phyloP scores from a whole-genome alignment of 192 early-diverging fungal genomes.

The Coemansia furcata region DNA sequence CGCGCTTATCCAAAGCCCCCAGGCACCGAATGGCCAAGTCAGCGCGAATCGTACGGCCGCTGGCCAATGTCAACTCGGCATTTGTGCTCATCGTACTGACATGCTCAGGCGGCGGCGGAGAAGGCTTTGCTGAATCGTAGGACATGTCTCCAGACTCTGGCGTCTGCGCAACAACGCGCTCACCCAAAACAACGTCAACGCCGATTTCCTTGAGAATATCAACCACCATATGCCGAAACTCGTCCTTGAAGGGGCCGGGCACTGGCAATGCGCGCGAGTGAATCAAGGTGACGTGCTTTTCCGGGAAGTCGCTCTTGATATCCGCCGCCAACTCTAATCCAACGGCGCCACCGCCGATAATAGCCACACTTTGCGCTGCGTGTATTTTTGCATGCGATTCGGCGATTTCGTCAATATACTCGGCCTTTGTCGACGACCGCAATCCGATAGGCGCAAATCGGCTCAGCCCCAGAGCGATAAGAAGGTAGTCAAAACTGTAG shows the following conservation, averaged over 20 bases:
- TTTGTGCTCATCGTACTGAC: background rate
- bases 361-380: slow-evolving; percentile 51
- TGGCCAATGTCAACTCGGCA: slow-evolving; percentile 15
- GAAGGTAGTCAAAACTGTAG: slow-evolving; percentile 51
- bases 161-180: slow-evolving; percentile 21
- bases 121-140: background rate
- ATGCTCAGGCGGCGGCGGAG: background rate
- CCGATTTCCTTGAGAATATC: slow-evolving; percentile 27
- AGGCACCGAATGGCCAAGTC: slow-evolving; percentile 35
- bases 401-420: slow-evolving; percentile 16
- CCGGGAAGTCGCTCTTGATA: slow-evolving; percentile 38
- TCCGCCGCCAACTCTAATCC: slow-evolving; percentile 80
- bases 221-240: slow-evolving; percentile 18
- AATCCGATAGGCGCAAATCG: slow-evolving; percentile 44
- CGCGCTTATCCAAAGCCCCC: slow-evolving; percentile 8
- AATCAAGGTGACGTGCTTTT: slow-evolving; percentile 40
- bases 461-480: slow-evolving; percentile 54
- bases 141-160: slow-evolving; percentile 26
- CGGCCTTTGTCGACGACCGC: slow-evolving; percentile 17
- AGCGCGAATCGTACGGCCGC: background rate
- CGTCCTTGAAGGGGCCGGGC: slow-evolving; percentile 34
- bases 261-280: slow-evolving; percentile 35
- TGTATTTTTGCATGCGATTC: slow-evolving; percentile 42
- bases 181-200: slow-evolving; percentile 30
- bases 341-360: slow-evolving; percentile 73